Conservation (phyloP, 73 alveolate genomes). For the Paramecium pentaurelia region DNA sequence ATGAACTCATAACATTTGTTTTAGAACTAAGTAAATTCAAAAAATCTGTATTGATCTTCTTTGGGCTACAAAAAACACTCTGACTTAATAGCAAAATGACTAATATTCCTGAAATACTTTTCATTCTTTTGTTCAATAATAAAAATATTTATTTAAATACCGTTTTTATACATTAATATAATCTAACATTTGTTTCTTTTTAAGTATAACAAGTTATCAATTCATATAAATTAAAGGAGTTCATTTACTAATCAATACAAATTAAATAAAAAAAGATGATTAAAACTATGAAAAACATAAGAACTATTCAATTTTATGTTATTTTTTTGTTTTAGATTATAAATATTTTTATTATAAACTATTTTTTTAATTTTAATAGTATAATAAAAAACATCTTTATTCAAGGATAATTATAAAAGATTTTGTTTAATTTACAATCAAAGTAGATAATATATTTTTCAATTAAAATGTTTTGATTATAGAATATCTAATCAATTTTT, state of each 20-base stretch:
- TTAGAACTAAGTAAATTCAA: conserved; percentile 22
- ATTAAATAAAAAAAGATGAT: neutral
- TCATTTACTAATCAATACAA: neutral
- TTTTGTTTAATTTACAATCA: neutral
- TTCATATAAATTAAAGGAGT: neutral
- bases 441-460: no score
- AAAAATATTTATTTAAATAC: neutral
- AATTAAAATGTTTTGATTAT: no score
- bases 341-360: neutral
- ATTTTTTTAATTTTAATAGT: neutral
- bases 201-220: neutral
- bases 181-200: neutral
- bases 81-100: neutral
- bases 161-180: neutral
- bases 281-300: neutral
- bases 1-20: conserved; percentile 1
- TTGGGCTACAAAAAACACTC: neutral
- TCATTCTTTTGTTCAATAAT: conserved; percentile 7
- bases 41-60: conserved; percentile 32
- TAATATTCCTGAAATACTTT: neutral
- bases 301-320: neutral
- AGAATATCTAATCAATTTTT: no score
- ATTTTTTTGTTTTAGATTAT: neutral
- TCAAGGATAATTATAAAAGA: neutral
- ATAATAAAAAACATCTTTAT: neutral